Conservation (phyloP, 768 basidiomycete genomes). For the Serendipita indica region DNA sequence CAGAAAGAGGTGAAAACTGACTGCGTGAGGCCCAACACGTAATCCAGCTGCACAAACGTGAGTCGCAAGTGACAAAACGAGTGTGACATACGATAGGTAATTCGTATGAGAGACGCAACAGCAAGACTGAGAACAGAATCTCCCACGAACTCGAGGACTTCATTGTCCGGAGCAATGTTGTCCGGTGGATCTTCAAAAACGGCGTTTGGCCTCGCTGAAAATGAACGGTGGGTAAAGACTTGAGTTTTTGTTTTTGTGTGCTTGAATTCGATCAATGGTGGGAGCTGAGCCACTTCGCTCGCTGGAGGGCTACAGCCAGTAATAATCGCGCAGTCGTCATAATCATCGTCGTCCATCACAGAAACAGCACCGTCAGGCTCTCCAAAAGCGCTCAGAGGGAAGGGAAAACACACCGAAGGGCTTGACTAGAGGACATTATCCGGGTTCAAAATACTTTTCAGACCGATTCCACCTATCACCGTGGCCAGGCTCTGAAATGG, state of each 20-base stretch:
- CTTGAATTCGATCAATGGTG: conserved; percentile 44
- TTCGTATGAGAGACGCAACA: conserved; percentile 48
- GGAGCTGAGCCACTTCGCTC: conserved; percentile 24
- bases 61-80: background rate
- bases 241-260: conserved; percentile 32
- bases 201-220: conserved; percentile 51
- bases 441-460: background rate
- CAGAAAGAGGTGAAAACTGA: conserved; percentile 23
- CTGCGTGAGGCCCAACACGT: conserved; percentile 65
- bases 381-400: background rate
- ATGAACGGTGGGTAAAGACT: conserved; percentile 66
- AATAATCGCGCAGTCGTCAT: background rate
- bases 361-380: background rate
- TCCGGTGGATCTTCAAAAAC: conserved; percentile 59
- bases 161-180: conserved; percentile 70
- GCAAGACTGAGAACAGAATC: conserved; percentile 56
- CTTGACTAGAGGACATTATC: background rate
- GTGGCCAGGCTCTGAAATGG: background rate
- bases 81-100: conserved; percentile 32
- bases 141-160: conserved; percentile 68
- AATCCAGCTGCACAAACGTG: conserved; percentile 28
- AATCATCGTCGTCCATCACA: background rate
- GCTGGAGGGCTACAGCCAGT: background rate
- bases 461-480: background rate
- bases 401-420: background rate